phyloP scores from a whole-genome alignment of 1,284 basidiomycete genomes.

The Heterobasidion parviporum region DNA sequence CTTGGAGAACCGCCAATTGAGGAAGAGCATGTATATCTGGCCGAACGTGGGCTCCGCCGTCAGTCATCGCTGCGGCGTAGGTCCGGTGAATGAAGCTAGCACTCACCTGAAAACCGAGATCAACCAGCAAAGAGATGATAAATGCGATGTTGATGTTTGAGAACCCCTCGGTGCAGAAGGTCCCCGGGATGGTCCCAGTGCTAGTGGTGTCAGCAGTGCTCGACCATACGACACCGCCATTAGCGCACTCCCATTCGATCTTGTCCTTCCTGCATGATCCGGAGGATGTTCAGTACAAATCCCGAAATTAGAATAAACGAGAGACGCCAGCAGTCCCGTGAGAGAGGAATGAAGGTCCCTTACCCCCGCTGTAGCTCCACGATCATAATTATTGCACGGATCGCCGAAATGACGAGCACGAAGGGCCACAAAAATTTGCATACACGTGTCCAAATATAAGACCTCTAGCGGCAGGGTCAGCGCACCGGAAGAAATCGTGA shows the following conservation, averaged over 20 bases:
- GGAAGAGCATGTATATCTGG: slow-evolving; percentile 67
- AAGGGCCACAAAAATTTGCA: slow-evolving; percentile 70
- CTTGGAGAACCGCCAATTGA: slow-evolving; percentile 65
- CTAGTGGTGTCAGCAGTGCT: slow-evolving; percentile 33
- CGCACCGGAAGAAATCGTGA: background rate
- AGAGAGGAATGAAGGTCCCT: slow-evolving; percentile 16
- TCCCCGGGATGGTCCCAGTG: slow-evolving; percentile 33
- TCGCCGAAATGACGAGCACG: slow-evolving; percentile 54
- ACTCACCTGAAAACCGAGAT: slow-evolving; percentile 63
- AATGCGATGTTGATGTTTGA: slow-evolving; percentile 59
- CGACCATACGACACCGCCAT: slow-evolving; percentile 66
- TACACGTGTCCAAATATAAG: slow-evolving; percentile 65
- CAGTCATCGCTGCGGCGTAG: too few relatives aligned
- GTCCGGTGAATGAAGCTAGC: too few relatives aligned
- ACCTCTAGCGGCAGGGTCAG: slow-evolving; percentile 34
- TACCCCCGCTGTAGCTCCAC: slow-evolving; percentile 63
- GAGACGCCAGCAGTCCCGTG: background rate
- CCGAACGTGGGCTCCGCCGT: background rate
- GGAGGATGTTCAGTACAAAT: background rate
- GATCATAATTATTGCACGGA: slow-evolving; percentile 70
- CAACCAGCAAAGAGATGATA: slow-evolving; percentile 56
- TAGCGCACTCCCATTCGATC: slow-evolving; percentile 69
- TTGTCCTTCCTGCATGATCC: slow-evolving; percentile 47
- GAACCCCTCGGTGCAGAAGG: slow-evolving; percentile 59
- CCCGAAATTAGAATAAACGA: slow-evolving; percentile 3